phyloP scores from a whole-genome alignment of 1,284 basidiomycete species.

The Austroboletus novae-zelandiae region DNA sequence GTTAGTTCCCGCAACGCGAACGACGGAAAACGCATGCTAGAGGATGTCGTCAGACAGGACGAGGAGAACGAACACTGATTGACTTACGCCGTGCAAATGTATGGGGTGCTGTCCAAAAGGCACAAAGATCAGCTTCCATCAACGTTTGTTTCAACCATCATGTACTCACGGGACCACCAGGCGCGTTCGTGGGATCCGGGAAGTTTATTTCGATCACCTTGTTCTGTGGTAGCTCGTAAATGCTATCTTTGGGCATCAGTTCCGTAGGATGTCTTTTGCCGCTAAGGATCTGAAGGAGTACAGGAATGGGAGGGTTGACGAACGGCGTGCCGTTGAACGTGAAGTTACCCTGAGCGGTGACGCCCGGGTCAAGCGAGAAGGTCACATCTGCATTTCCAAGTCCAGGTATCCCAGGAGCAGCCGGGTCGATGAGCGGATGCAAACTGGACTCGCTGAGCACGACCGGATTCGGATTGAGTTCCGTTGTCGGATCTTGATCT shows the following conservation, averaged over 20 bases:
- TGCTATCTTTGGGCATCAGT: constrained; percentile 30
- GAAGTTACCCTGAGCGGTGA: background rate
- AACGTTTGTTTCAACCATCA: background rate
- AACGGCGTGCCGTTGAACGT: constrained; percentile 22
- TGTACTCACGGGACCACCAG: constrained; percentile 35
- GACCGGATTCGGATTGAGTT: constrained; percentile 31
- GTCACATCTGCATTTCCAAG: constrained; percentile 31
- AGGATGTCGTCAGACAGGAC: background rate
- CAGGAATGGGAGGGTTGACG: constrained; percentile 15
- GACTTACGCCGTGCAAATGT: constrained; percentile 36
- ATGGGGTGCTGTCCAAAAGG: constrained; percentile 29
- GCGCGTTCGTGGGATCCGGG: constrained; percentile 18
- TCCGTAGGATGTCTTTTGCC: constrained; percentile 15
- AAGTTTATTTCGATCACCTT: constrained; percentile 35
- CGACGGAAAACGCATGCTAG: background rate
- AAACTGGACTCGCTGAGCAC: constrained; percentile 33
- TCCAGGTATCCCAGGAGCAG: constrained; percentile 29
- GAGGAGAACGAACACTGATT: too few species aligned
- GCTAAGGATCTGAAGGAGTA: constrained; percentile 18
- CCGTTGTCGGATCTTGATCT: constrained; percentile 41
- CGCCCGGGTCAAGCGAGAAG: constrained; percentile 18
- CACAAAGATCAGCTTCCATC: constrained; percentile 10
- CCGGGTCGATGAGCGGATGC: constrained; percentile 33
- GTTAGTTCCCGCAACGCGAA: background rate
- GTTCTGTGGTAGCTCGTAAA: constrained; percentile 33